These are phyloP conservation scores for Ascocoryne sarcoides DNA, from an alignment of 2,329 filamentous ascomycete genomes.

Conservation along the genomic window DNA sequence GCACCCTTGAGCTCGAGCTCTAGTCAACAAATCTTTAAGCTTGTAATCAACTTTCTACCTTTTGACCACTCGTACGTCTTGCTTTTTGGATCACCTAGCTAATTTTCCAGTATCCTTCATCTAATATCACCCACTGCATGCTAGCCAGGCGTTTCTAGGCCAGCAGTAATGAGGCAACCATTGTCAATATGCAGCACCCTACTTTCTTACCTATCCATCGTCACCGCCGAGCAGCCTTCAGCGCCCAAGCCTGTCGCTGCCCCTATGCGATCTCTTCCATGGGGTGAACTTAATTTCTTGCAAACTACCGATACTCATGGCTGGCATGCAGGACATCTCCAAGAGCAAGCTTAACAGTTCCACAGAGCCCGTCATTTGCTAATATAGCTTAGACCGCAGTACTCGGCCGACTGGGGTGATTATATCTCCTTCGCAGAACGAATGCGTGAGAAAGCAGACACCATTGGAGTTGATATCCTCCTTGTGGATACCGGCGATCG, in stretches of 20 bases:
- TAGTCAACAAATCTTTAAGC: no score
- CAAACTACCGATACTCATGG: constrained; percentile 95
- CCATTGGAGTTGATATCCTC: constrained; percentile 73
- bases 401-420: constrained; percentile 95
- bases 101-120: no score
- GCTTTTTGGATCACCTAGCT: no score
- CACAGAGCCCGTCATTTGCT: constrained; percentile 2
- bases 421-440: constrained; percentile 88
- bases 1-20: no score
- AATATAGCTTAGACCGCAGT: constrained; percentile 56
- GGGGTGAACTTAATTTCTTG: constrained; percentile 96
- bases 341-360: constrained; percentile 53
- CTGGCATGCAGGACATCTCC: constrained; percentile 88
- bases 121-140: no score
- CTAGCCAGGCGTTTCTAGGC: no score
- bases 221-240: constrained; percentile 59
- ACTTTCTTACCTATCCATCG: no score
- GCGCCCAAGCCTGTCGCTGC: constrained; percentile 70
- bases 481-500: constrained; percentile 92
- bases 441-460: constrained; percentile 70
- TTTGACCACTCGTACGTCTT: no score
- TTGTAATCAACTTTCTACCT: no score
- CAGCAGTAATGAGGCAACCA: no score
- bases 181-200: no score
- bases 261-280: constrained; percentile 74